Evolutionary conservation across 495 filamentous ascomycete genomes (phyloP), one percentile per base, ranked within the genome.

Genomic region (Tricharina praecox): DNA sequence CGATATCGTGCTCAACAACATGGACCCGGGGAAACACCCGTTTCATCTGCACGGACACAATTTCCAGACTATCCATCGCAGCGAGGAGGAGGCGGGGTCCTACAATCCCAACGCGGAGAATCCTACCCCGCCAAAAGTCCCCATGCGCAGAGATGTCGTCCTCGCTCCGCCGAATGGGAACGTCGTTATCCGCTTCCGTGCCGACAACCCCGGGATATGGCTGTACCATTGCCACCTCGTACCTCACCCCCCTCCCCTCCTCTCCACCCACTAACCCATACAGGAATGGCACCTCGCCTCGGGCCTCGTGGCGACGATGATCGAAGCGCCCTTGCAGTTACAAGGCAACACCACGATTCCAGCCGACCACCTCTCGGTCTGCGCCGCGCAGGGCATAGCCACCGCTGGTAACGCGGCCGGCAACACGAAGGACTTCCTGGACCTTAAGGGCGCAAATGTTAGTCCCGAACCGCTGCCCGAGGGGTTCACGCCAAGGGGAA

Each of bases 41-140:
- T 90, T 90, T 71, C 83, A 93, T 67, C 67, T 92, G 1, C 85
- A 93, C 68, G 85, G 85, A 1, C 85, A 92, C 64, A 72, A 76
- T 49, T 90, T 87, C 67, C 84, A 90, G 56, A 64, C 84, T 4
- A 54, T 77, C 41, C 60, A 62, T 23, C 69, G 76, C 9, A 67
- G 68, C 0, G 49, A 57, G 1, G 68, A 72, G 0, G 60, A 77
- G 18, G 70, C 64, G 0, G 78, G 78, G 4, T 41, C 45, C 37
- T 81, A 71, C 52, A 59, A 73, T 38, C 52, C 65, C 3, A 66
- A 64, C 44, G 56, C 64, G 23, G 45, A 62, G 2, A 51, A 45
- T 0, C 68, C 64, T 19, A 40, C 47, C 1, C 48, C 67, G 18
- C 69, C 75, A 0, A 48, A 55, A 1, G 61, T 62, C 0, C 75